A percentile compares a stretch with the other conserved stretches of the same genome.
These are phyloP conservation scores for Suzukiozyma palmioleophila DNA, from an alignment of 1,139 yeast species.

Conservation along the genomic window DNA sequence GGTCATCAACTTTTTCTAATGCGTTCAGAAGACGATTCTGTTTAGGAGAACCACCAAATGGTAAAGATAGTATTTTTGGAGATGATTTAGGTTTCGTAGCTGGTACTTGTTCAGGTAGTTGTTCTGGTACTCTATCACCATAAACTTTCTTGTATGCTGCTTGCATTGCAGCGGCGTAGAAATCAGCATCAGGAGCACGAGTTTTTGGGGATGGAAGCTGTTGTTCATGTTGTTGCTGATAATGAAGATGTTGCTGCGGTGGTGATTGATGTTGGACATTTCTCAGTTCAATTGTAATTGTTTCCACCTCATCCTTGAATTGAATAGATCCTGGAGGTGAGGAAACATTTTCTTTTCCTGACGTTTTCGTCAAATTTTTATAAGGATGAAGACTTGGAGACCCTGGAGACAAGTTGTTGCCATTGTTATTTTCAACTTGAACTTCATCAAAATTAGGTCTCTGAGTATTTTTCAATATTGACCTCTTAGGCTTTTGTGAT, in stretches of 20 bases:
- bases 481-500: slow-evolving; percentile 27
- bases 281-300: slow-evolving; percentile 25
- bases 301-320: slow-evolving; percentile 37
- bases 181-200: slow-evolving; percentile 9
- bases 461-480: slow-evolving; percentile 31
- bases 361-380: slow-evolving; percentile 4
- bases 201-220: slow-evolving; percentile 4
- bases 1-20: slow-evolving; percentile 12
- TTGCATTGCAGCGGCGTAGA: slow-evolving; percentile 35
- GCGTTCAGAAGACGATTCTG: not conserved
- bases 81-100: not conserved
- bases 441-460: slow-evolving; percentile 12
- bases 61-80: not conserved
- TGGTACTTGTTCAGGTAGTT: not conserved
- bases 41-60: not conserved
- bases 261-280: slow-evolving; percentile 9
- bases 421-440: not conserved
- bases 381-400: slow-evolving; percentile 6
- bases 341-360: slow-evolving; percentile 8
- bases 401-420: slow-evolving; percentile 4
- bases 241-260: not conserved
- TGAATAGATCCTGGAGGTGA: slow-evolving; percentile 32
- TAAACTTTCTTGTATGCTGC: slow-evolving; percentile 41
- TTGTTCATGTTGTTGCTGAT: slow-evolving; percentile 1
- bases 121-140: slow-evolving; percentile 19